A percentile compares a stretch with the other conserved stretches of the same genome.
Conservation (phyloP, 164 flowering plant species). For the Warburgia ugandensis region DNA sequence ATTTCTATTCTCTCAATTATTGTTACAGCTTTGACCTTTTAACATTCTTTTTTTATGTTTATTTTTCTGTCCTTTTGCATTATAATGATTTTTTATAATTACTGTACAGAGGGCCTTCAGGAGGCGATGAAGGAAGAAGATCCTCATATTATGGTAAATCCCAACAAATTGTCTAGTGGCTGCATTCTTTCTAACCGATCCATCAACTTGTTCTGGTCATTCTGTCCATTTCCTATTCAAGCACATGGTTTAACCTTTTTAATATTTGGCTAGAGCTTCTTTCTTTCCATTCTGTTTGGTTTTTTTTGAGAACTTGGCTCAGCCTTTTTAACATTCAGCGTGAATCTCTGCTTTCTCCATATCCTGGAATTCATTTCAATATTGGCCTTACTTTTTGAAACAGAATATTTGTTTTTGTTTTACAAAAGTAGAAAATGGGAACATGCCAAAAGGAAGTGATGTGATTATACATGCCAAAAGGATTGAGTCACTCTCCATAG, state of each 20-base stretch:
- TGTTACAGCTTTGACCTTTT: background rate
- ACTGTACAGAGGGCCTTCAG: conserved; percentile 31
- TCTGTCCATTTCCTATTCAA: background rate
- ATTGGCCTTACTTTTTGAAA: no score
- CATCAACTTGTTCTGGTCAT: background rate
- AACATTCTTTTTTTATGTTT: background rate
- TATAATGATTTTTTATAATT: background rate
- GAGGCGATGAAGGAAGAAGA: conserved; percentile 47
- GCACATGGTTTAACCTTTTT: background rate
- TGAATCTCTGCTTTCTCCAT: background rate
- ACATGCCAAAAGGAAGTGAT: no score
- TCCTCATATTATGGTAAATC: conserved; percentile 57
- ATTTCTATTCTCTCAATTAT: background rate
- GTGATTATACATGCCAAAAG: no score
- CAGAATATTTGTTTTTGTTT: no score
- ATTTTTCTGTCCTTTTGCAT: background rate
- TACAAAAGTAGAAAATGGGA: no score
- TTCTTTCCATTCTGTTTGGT: background rate
- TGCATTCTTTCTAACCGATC: background rate
- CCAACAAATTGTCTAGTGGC: background rate
- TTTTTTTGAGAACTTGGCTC: background rate
- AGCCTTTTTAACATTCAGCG: no score
- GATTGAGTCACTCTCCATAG: no score
- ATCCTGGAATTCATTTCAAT: background rate
- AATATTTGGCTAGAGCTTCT: background rate